These are phyloP conservation scores for Salvia hispanica DNA, from an alignment of 257 asterid genomes.

Conservation along the genomic window DNA sequence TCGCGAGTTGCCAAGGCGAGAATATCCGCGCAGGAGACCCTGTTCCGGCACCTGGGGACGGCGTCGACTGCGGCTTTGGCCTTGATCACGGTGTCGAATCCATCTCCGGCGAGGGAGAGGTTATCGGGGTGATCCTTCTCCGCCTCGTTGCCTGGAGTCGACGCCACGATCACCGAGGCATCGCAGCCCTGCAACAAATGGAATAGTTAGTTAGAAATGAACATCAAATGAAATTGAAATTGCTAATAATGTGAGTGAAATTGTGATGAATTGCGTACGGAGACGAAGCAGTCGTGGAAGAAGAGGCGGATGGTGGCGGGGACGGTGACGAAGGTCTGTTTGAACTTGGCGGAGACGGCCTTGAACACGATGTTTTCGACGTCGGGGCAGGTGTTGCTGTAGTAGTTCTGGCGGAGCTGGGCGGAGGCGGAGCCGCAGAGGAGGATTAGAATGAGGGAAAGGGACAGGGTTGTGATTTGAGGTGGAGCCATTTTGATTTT, in stretches of 20 bases:
- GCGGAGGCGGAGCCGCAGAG: slow-evolving; percentile 45
- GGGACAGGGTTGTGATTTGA: slow-evolving; percentile 16
- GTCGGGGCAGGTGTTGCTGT: slow-evolving; percentile 60
- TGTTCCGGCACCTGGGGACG: slow-evolving; percentile 52
- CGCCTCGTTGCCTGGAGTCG: slow-evolving; percentile 60
- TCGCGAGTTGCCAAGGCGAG: slow-evolving; percentile 85
- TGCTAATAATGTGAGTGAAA: too few species aligned
- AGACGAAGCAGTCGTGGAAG: slow-evolving; percentile 83
- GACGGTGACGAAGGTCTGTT: slow-evolving; percentile 67
- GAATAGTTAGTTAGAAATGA: too few species aligned
- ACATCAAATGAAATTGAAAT: too few species aligned
- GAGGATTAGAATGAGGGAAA: slow-evolving; percentile 34
- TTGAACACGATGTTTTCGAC: slow-evolving; percentile 64
- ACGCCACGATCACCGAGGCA: slow-evolving; percentile 71
- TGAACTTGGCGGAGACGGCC: slow-evolving; percentile 56
- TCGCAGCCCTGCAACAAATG: slow-evolving; percentile 73
- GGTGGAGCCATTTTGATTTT: slow-evolving; percentile 42
- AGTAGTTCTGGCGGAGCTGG: slow-evolving; percentile 52
- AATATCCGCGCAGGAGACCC: slow-evolving; percentile 92
- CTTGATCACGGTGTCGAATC: slow-evolving; percentile 80
- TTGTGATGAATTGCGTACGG: slow-evolving; percentile 36
- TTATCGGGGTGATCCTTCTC: slow-evolving; percentile 89
- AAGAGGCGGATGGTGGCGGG: slow-evolving; percentile 74
- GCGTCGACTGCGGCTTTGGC: slow-evolving; percentile 86
- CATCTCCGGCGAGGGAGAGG: slow-evolving; percentile 92